phyloP scores from a whole-genome alignment of 208 protist genomes.

The Crithidia brevicula region DNA sequence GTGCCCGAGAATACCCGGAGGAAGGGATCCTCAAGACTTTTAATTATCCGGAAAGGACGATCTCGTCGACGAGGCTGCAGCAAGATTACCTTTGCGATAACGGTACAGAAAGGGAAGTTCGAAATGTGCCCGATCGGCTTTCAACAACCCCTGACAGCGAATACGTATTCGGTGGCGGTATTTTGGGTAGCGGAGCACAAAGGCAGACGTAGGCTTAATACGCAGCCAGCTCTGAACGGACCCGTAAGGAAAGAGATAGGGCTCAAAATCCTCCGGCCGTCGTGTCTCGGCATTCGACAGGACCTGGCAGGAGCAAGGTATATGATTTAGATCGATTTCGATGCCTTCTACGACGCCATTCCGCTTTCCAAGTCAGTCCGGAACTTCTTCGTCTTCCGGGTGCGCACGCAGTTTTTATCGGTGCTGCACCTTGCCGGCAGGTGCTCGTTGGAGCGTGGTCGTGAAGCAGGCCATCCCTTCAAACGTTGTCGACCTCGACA shows the following conservation, averaged over 20 bases:
- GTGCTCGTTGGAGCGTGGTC: slow-evolving; percentile 18
- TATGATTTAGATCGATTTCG: slow-evolving; percentile 8
- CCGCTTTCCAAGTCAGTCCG: background rate
- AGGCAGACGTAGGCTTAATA: too few species aligned
- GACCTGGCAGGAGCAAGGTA: background rate
- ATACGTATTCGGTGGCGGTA: too few species aligned
- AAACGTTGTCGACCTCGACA: background rate
- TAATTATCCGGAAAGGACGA: too few species aligned
- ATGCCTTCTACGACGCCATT: slow-evolving; percentile 8
- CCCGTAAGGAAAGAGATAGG: background rate
- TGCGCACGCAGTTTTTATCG: background rate
- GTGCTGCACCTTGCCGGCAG: slow-evolving; percentile 1
- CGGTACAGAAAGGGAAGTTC: too few species aligned
- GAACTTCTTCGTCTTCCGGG: slow-evolving; percentile 11
- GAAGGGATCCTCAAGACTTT: too few species aligned
- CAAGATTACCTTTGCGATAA: too few species aligned
- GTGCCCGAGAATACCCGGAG: too few species aligned
- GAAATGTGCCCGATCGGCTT: too few species aligned
- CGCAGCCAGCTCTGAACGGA: slow-evolving; percentile 6
- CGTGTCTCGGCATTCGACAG: background rate
- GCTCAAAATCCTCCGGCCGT: background rate
- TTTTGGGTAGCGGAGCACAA: too few species aligned
- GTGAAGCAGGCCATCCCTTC: background rate
- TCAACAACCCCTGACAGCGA: too few species aligned
- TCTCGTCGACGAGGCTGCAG: too few species aligned